Evolutionary conservation across 345 rosid species (phyloP).

Genomic region (Geranium brycei): DNA sequence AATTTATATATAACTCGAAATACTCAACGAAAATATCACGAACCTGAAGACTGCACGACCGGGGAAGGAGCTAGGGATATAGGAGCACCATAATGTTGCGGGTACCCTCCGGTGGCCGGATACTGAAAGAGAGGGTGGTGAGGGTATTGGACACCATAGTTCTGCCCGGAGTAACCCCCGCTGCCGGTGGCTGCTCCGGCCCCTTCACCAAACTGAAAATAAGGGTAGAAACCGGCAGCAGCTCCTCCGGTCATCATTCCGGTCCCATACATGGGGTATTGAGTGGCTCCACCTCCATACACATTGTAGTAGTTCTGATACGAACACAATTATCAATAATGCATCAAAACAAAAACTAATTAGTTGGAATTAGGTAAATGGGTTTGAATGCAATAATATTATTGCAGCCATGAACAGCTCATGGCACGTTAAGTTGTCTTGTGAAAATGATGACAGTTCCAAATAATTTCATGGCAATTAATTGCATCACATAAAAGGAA

Average conservation of each 20-base stretch:
- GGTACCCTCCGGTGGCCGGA: constrained; percentile 50
- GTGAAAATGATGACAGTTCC: background rate
- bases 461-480: background rate
- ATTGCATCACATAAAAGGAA: background rate
- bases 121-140: constrained; percentile 63
- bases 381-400: background rate
- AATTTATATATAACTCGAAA: background rate
- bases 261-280: constrained; percentile 63
- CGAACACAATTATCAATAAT: no score
- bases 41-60: constrained; percentile 72
- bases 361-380: background rate
- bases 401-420: background rate
- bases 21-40: background rate
- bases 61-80: constrained; percentile 78
- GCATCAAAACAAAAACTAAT: no score
- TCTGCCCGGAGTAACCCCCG: constrained; percentile 43
- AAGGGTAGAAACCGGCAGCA: constrained; percentile 58
- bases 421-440: background rate
- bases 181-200: constrained; percentile 41
- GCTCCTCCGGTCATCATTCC: constrained; percentile 45
- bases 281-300: constrained; percentile 68
- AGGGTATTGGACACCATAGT: constrained; percentile 58
- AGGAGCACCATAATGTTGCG: constrained; percentile 62
- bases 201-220: constrained; percentile 69
- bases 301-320: constrained; percentile 68